phyloP scores from a whole-genome alignment of 768 basidiomycete genomes.

The Termitomyces sp. region DNA sequence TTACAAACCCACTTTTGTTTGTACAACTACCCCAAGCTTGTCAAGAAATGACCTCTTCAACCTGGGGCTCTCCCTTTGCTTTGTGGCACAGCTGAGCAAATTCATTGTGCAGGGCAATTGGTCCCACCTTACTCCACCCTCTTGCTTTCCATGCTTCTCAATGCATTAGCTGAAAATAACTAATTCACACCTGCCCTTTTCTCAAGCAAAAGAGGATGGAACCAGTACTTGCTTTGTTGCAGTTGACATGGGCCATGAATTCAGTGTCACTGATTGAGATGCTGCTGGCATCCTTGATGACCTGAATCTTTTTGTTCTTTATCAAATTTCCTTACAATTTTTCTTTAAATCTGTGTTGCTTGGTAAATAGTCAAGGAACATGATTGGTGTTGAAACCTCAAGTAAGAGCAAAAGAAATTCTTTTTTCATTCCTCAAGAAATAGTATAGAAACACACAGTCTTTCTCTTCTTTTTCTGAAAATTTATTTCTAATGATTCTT shows the following conservation, averaged over 20 bases:
- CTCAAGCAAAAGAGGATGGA: slow-evolving; percentile 4
- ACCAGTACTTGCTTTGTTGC: slow-evolving; percentile 15
- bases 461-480: too few relatives aligned
- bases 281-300: slow-evolving; percentile 20
- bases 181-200: slow-evolving; percentile 34
- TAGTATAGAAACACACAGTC: too few relatives aligned
- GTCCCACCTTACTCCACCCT: slow-evolving; percentile 21
- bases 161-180: slow-evolving; percentile 26
- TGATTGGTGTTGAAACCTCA: too few relatives aligned
- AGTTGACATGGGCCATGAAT: slow-evolving; percentile 27
- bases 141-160: slow-evolving; percentile 26
- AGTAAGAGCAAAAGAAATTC: too few relatives aligned
- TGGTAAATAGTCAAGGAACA: too few relatives aligned
- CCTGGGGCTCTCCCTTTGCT: slow-evolving; percentile 19
- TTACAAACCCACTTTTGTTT: background rate
- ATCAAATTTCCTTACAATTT: too few relatives aligned
- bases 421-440: too few relatives aligned
- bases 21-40: background rate
- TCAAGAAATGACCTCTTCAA: background rate
- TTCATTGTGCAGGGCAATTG: slow-evolving; percentile 9
- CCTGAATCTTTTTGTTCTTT: too few relatives aligned
- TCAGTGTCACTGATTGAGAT: slow-evolving; percentile 21
- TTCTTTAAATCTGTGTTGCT: too few relatives aligned
- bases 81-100: slow-evolving; percentile 25
- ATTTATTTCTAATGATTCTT: too few relatives aligned